Conservation (phyloP, 1,139 yeast species). For the Nakaseomyces kungkrabaensis region DNA sequence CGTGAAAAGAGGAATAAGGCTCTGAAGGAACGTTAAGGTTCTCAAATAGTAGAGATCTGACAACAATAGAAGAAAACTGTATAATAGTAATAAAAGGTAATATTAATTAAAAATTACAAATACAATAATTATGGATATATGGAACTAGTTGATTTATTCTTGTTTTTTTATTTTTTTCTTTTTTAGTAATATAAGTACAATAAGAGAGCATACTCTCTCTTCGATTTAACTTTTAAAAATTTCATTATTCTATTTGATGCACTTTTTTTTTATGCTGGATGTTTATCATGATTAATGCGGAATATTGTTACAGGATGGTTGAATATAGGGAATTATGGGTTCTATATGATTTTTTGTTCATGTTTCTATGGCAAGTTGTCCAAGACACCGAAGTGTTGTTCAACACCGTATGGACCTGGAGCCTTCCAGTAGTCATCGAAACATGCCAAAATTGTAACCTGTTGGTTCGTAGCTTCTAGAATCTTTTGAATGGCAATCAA, state of each 20-base stretch:
- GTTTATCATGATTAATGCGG: not conserved
- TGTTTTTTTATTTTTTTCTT: no score
- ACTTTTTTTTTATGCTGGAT: no score
- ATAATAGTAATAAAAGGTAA: not conserved
- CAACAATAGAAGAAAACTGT: not conserved
- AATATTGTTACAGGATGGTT: not conserved
- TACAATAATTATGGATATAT: not conserved
- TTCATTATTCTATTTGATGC: no score
- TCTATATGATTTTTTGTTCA: no score
- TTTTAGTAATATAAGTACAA: no score
- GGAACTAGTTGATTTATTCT: not conserved
- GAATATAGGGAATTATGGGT: no score
- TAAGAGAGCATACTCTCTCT: no score
- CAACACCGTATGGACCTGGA: slow-evolving; percentile 77
- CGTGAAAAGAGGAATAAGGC: slow-evolving; percentile 75
- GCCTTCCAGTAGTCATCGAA: slow-evolving; percentile 76
- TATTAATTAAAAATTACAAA: not conserved
- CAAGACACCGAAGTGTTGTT: slow-evolving; percentile 73
- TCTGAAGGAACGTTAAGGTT: slow-evolving; percentile 50
- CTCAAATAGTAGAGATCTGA: not conserved
- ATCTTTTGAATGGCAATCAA: slow-evolving; percentile 53
- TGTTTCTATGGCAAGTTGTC: slow-evolving; percentile 31
- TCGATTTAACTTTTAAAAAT: no score
- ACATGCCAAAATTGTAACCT: slow-evolving; percentile 63
- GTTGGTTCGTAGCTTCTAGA: slow-evolving; percentile 42